These are phyloP conservation scores for Vigna reflexopilosa DNA, from an alignment of 306 rosid species.

Conservation along the genomic window DNA sequence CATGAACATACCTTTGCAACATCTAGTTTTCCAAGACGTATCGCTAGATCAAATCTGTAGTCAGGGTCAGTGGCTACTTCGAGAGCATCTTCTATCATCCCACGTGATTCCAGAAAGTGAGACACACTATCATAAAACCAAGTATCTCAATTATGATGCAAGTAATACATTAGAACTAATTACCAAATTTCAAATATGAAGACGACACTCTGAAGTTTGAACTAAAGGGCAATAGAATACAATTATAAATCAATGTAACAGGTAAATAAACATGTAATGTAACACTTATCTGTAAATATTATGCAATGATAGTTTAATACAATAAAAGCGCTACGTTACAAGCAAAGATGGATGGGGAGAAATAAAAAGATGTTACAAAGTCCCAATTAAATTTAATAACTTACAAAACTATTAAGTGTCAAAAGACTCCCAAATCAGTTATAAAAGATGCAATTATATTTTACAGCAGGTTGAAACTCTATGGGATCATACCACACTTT, in stretches of 20 bases:
- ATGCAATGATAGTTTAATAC: slow-evolving; percentile 15
- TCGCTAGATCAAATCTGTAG: slow-evolving; percentile 92
- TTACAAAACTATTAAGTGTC: slow-evolving; percentile 17
- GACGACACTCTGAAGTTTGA: slow-evolving; percentile 11
- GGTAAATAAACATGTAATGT: slow-evolving; percentile 20
- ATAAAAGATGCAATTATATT: slow-evolving; percentile 12
- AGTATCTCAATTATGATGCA: slow-evolving; percentile 38
- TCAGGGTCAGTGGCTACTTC: slow-evolving; percentile 98
- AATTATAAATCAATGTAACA: slow-evolving; percentile 27
- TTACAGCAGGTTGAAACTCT: slow-evolving; percentile 31
- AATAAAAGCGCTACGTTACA: slow-evolving; percentile 31
- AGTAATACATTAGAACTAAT: slow-evolving; percentile 32
- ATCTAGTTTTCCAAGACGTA: slow-evolving; percentile 93
- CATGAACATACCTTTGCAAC: slow-evolving; percentile 78
- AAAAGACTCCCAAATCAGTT: slow-evolving; percentile 27
- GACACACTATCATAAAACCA: slow-evolving; percentile 76
- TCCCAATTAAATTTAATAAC: slow-evolving; percentile 15
- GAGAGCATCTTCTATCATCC: slow-evolving; percentile 97
- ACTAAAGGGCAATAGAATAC: slow-evolving; percentile 33
- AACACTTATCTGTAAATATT: slow-evolving; percentile 24
- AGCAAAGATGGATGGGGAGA: slow-evolving; percentile 26
- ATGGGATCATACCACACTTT: slow-evolving; percentile 27
- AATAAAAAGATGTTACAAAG: slow-evolving; percentile 23
- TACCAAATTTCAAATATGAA: slow-evolving; percentile 33
- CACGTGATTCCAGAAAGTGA: slow-evolving; percentile 96